A percentile compares a stretch with the other conserved stretches of the same genome.
Evolutionary conservation across 192 early-diverging fungal genomes (phyloP).

Genomic region (Kappamyces sp.): DNA sequence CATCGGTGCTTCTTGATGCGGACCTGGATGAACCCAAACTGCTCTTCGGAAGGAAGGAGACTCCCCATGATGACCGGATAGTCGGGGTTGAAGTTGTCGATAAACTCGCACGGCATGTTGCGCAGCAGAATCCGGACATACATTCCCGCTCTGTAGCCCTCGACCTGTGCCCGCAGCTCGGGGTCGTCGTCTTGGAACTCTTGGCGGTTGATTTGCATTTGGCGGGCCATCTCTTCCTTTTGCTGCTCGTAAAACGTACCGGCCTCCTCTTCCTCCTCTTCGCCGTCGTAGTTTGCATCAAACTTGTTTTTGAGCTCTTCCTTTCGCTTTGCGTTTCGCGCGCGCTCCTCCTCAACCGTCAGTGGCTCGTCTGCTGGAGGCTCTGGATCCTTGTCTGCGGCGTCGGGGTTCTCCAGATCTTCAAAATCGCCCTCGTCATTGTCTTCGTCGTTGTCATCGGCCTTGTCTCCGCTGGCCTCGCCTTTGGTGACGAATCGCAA

Average conservation of each 20-base stretch:
- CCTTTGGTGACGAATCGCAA: slow-evolving; percentile 69
- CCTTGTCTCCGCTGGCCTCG: slow-evolving; percentile 27
- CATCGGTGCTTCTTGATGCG: slow-evolving; percentile 98
- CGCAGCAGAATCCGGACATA: slow-evolving; percentile 90
- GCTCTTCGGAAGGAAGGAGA: slow-evolving; percentile 80
- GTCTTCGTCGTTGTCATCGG: slow-evolving; percentile 41
- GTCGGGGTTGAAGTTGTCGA: slow-evolving; percentile 81
- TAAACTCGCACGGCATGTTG: slow-evolving; percentile 91
- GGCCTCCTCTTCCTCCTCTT: slow-evolving; percentile 61
- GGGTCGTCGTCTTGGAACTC: slow-evolving; percentile 86
- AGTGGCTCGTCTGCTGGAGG: slow-evolving; percentile 49
- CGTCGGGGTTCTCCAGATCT: slow-evolving; percentile 65
- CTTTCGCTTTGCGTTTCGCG: slow-evolving; percentile 68
- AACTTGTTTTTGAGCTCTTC: slow-evolving; percentile 90
- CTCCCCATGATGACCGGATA: slow-evolving; percentile 92
- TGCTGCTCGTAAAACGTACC: slow-evolving; percentile 81
- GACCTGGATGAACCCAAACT: slow-evolving; percentile 90
- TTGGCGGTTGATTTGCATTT: slow-evolving; percentile 70
- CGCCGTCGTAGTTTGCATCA: slow-evolving; percentile 75
- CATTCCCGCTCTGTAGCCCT: slow-evolving; percentile 87
- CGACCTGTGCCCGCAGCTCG: slow-evolving; percentile 67
- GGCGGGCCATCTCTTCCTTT: slow-evolving; percentile 84
- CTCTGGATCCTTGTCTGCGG: slow-evolving; percentile 44
- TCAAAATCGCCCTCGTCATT: slow-evolving; percentile 71
- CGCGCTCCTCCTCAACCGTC: slow-evolving; percentile 23